Evolutionary conservation across 805 yeast species (phyloP), one percentile per base, ranked within the genome.

Genomic region (Saturnispora serradocipensis): DNA sequence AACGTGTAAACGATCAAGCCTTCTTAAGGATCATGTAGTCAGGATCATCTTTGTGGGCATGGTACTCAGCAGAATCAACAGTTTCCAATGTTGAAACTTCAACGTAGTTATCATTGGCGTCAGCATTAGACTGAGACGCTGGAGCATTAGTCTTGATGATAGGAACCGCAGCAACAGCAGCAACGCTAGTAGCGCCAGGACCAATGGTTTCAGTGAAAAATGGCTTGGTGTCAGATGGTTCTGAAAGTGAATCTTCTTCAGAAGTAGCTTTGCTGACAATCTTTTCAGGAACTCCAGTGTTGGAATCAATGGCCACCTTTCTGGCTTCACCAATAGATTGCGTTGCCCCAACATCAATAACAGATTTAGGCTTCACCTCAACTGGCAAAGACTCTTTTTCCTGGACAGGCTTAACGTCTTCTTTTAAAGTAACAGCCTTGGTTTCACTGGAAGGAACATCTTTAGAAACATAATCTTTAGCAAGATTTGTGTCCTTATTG

Each of bases 41-140:
- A 16, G 82, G 80, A 61, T 78, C 72, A 54, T 64, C 65, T 58
- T 67, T 69, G 67, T 78, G 59, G 5, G 65, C 64, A 47, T 71
- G 73, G 58, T 58, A 78, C 55, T 78, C 82, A 20, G 53, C 62
- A 54, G 76, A 76, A 34, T 72, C 69, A 30, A 78, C 74, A 36
- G 79, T 78, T 61, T 76, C 80, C 56, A 76, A 74, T 7, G 70
- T 63, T 22, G 63, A 59, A 44, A 67, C 70, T 44, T 69, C 72
- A 22, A 59, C 66, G 46, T 56, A 64, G n/a, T 61, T 67, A 35
- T 53, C 56, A 25, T 54, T 54, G 20, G 25, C 46, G 5, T 39
- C 42, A 7, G 24, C 24, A 20, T 16, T 18, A 42, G 15, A 34
- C 49, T 13, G 48, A 22, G n/a, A 52, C 30, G 20, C 22, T 11